phyloP scores from a whole-genome alignment of 192 early-diverging fungal species.

The Allomyces macrogynus region DNA sequence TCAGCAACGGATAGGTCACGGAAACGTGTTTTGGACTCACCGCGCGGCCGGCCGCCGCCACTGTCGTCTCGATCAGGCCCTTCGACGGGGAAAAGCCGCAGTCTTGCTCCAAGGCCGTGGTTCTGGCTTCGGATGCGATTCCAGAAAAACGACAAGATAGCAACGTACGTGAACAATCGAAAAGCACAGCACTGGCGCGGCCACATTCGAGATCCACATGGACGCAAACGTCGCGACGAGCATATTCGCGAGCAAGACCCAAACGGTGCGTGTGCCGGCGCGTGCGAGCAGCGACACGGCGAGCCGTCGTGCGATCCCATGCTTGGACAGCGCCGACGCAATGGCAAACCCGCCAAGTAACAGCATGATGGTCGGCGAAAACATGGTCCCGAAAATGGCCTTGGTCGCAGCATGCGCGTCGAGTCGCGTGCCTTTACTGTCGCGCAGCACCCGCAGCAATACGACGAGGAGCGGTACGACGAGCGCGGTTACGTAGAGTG shows the following conservation, averaged over 20 bases:
- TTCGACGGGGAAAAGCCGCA: neutral
- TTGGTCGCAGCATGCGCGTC: slow-evolving; percentile 57
- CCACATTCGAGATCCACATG: slow-evolving; percentile 98
- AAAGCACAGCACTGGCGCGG: slow-evolving; percentile 90
- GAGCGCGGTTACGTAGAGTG: slow-evolving; percentile 76
- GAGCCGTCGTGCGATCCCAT: slow-evolving; percentile 76
- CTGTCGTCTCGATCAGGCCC: too few species aligned
- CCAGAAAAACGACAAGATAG: slow-evolving; percentile 1
- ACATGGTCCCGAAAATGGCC: slow-evolving; percentile 79
- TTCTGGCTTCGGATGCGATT: neutral
- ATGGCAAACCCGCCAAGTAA: slow-evolving; percentile 86
- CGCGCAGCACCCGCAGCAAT: slow-evolving; percentile 60
- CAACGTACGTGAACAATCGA: slow-evolving; percentile 52
- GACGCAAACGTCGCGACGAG: slow-evolving; percentile 86
- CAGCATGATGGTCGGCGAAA: slow-evolving; percentile 88
- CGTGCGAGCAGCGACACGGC: slow-evolving; percentile 72
- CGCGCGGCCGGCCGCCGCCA: too few species aligned
- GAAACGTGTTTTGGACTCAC: too few species aligned
- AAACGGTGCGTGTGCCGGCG: slow-evolving; percentile 67
- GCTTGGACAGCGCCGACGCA: slow-evolving; percentile 84
- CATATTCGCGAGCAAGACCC: slow-evolving; percentile 82
- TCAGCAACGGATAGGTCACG: neutral
- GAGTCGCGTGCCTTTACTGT: slow-evolving; percentile 33
- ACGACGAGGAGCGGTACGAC: slow-evolving; percentile 74
- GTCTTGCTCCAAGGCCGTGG: neutral